Evolutionary conservation across 331 rosid species (phyloP), one percentile per base, ranked within the genome.

Genomic region (Pyracantha coccinea): DNA sequence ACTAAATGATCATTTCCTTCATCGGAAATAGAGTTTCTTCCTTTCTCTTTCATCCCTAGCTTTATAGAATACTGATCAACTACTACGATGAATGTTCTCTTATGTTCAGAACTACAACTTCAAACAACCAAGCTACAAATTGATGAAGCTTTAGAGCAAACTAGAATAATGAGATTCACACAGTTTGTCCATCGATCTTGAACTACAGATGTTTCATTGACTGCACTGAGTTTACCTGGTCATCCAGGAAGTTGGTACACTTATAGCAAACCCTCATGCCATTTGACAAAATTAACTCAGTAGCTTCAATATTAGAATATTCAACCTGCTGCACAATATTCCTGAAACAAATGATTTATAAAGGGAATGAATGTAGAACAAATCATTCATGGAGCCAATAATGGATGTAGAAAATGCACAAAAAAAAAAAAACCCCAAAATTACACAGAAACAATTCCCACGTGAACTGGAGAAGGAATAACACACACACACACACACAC

Each of bases 261-360:
- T 92, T 92, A 60, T 89, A 94, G 89, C 97, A 94, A 76, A 94
- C 79, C 78, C 93, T 86, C 96, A 94, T 87, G 79, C 97, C 99
- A 83, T 94, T 94, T 66, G 99, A 92, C 67, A 94, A 82, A 82
- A 89, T 59, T 77, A 94, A 80, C 83, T 94, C 99, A 78, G 90
- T 85, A 33, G 96, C 97, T 82, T 89, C 96, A 86, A 94, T 89
- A 66, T 85, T 89, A 71, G 93, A 73, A 82, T 92, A 90, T 75
- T 91, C 97, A 82, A 72, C 60, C 83, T 90, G 92, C 80, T 84
- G 79, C 77, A 90, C 84, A 75, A 90, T 85, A 84, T 62, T 81
- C 89, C 97, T 94, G 85, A 80, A 70, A 45, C 53, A 72, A 54
- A 62, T 69, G 73, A 64, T 73, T 72, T 70, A n/a, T 9, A 32